These are phyloP conservation scores for Backusella morwellensis DNA, from an alignment of 192 early-diverging fungal genomes.

Conservation along the genomic window DNA sequence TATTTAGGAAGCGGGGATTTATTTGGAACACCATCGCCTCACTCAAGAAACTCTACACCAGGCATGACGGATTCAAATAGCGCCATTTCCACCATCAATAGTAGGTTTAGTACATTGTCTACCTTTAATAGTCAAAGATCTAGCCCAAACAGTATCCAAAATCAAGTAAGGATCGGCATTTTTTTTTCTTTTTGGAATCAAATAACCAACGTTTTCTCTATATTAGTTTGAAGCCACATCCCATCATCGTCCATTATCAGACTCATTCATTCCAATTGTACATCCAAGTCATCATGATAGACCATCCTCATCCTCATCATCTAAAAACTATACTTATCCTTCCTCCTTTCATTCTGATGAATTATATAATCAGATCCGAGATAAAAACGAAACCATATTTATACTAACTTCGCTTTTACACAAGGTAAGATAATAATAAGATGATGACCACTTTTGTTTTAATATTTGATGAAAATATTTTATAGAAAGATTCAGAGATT, in stretches of 20 bases:
- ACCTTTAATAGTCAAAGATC: neutral
- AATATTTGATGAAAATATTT: neutral
- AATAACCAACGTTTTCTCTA: neutral
- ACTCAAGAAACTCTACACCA: neutral
- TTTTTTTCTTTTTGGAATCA: neutral
- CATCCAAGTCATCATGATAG: neutral
- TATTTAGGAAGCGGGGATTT: neutral
- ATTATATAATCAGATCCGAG: neutral
- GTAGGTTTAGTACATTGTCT: conserved; percentile 2
- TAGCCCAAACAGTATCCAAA: neutral
- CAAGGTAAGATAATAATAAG: neutral
- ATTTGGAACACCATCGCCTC: neutral
- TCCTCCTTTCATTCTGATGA: neutral
- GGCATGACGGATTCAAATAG: neutral
- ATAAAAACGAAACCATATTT: neutral
- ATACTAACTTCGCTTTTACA: conserved; percentile 7
- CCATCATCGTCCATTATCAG: neutral
- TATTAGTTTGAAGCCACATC: neutral
- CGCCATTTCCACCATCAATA: neutral
- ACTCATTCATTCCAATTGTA: conserved; percentile 10
- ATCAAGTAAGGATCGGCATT: neutral
- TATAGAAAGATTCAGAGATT: conserved; percentile 6
- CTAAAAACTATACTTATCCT: neutral
- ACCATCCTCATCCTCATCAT: neutral
- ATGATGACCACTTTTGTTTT: neutral